Conservation (phyloP, 305 asterid genomes). For the Fraxinus baroniana region DNA sequence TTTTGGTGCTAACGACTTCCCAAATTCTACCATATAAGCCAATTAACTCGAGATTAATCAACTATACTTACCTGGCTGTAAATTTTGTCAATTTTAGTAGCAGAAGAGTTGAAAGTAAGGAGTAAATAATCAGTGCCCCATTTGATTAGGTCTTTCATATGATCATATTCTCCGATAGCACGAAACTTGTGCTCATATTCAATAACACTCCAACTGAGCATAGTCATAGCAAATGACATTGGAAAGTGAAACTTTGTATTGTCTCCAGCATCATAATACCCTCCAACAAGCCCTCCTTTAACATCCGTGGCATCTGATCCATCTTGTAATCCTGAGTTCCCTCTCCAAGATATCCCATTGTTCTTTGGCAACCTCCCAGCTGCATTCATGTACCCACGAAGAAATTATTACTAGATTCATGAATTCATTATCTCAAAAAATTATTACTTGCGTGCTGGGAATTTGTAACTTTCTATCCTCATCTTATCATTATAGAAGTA, state of each 20-base stretch:
- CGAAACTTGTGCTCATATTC: conserved; percentile 79
- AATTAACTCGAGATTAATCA: background rate
- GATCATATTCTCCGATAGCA: conserved; percentile 67
- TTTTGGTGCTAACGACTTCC: background rate
- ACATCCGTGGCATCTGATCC: conserved; percentile 56
- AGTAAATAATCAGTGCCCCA: conserved; percentile 94
- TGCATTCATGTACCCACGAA: conserved; percentile 22
- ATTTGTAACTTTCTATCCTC: background rate
- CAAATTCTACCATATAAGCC: background rate
- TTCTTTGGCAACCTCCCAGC: conserved; percentile 75
- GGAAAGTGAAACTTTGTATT: conserved; percentile 77
- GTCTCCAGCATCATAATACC: conserved; percentile 90
- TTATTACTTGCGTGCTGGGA: background rate
- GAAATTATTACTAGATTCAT: background rate
- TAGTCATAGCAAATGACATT: conserved; percentile 86
- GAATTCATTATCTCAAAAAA: background rate
- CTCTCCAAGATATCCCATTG: conserved; percentile 71
- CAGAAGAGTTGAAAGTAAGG: conserved; percentile 69
- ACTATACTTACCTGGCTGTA: conserved; percentile 52
- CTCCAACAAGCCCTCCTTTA: conserved; percentile 79
- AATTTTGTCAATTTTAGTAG: conserved; percentile 58
- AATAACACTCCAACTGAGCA: conserved; percentile 88
- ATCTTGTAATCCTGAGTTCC: conserved; percentile 71
- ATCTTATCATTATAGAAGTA: background rate
- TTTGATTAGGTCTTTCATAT: conserved; percentile 61